Conservation (phyloP, 768 basidiomycete genomes). For the Psilocybe azurescens region DNA sequence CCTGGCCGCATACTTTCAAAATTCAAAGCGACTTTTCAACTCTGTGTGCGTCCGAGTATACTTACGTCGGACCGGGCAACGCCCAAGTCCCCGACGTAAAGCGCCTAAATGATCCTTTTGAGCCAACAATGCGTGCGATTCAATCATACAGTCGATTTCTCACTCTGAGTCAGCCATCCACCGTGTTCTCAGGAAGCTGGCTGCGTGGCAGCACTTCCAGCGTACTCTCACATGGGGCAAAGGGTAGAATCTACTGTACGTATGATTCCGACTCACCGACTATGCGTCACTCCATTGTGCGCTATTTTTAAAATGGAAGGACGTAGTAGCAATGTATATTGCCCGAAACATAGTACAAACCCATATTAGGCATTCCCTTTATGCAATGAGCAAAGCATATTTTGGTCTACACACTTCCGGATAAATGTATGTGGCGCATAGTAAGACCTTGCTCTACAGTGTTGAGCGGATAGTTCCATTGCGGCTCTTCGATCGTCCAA, state of each 20-base stretch:
- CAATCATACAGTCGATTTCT: not conserved
- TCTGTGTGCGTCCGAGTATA: not conserved
- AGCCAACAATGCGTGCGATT: not conserved
- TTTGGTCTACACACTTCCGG: not conserved
- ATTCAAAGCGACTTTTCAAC: too few species aligned
- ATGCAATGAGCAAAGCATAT: not conserved
- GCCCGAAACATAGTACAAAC: not conserved
- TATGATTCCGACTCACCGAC: not conserved
- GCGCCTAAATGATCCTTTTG: slow-evolving; percentile 3
- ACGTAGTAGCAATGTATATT: not conserved
- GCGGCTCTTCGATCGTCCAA: not conserved
- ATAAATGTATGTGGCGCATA: slow-evolving; percentile 4
- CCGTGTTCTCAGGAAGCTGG: not conserved
- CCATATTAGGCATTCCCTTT: slow-evolving; percentile 1
- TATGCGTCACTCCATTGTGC: not conserved
- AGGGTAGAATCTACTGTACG: not conserved
- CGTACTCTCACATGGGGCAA: not conserved
- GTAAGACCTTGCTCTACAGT: not conserved
- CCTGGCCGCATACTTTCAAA: too few species aligned
- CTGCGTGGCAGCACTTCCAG: not conserved
- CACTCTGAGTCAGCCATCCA: not conserved
- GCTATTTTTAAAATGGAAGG: slow-evolving; percentile 3
- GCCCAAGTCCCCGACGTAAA: not conserved
- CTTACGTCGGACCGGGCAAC: not conserved
- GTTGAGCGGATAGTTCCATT: not conserved